Evolutionary conservation across 2,329 filamentous ascomycete species (phyloP), one percentile per base, ranked within the genome.

Genomic region (Arthroderma uncinatum): DNA sequence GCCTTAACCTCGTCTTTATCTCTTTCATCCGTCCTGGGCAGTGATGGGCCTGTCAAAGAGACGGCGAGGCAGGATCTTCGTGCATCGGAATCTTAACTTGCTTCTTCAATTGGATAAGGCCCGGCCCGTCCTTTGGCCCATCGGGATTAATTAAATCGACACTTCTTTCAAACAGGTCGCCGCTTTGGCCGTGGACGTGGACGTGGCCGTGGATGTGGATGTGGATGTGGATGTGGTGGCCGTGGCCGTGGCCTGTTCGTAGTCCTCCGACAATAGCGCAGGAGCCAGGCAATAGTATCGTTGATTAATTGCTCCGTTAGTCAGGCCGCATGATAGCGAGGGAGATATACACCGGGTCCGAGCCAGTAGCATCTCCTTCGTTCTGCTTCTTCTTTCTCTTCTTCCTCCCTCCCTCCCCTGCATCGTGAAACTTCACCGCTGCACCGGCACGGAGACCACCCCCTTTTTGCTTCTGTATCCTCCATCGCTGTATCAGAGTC

Each of bases 291-390:
- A 30, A 48, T 48, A 48, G 42, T 28, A 23, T 28, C 23, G 12
- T 48, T 25, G 42, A 48, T 48, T 48, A 48, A 48, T 48, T 48
- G 42, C 42, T 48, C 42, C 42, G 42, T 48, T 12, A 25, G 39
- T 16, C 39, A 42, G 39, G 10, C 30, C 30, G 30, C 30, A 33
- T n/a, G n/a, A n/a, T n/a, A n/a, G n/a, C n/a, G n/a, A n/a, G n/a
- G n/a, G n/a, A n/a, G n/a, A n/a, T n/a, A 34, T 34, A 34, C 33
- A 34, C 33, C 33, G 33, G 33, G 6, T 12, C 33, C 33, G 33
- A 34, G 33, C 33, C 33, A 34, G 33, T n/a, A n/a, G n/a, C n/a
- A n/a, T n/a, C n/a, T n/a, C n/a, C n/a, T n/a, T n/a, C n/a, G n/a
- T n/a, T n/a, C n/a, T 34, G 33, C 33, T 5, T 34, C 33, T 34